Evolutionary conservation across 2,329 filamentous ascomycete species (phyloP).

Genomic region (Lizonia empirigonia): DNA sequence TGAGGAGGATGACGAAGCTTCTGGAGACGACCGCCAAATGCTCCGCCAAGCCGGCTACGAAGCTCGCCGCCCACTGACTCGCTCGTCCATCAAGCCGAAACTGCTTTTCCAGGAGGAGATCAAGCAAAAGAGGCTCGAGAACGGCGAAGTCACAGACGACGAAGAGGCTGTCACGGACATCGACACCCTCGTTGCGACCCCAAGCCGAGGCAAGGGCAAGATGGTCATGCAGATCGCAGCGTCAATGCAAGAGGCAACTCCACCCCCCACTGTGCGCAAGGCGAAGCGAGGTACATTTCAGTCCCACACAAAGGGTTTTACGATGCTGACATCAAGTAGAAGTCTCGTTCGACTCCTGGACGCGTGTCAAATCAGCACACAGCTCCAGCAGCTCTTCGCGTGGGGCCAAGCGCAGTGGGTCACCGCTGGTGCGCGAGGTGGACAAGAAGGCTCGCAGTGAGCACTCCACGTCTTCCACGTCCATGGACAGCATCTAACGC

Average conservation of each 20-base stretch:
- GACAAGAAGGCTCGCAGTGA: slow-evolving; percentile 35
- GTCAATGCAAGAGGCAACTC: slow-evolving; percentile 48
- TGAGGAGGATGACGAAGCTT: slow-evolving; percentile 37
- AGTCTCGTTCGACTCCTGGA: slow-evolving; percentile 68
- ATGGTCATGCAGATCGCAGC: slow-evolving; percentile 61
- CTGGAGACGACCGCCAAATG: slow-evolving; percentile 49
- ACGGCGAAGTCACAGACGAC: slow-evolving; percentile 55
- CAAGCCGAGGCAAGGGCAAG: slow-evolving; percentile 41
- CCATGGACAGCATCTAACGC: slow-evolving; percentile 35
- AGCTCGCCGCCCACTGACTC: slow-evolving; percentile 61
- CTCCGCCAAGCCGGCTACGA: slow-evolving; percentile 45
- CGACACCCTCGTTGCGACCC: slow-evolving; percentile 44
- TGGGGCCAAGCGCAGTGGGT: slow-evolving; percentile 46
- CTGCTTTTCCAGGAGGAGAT: slow-evolving; percentile 69
- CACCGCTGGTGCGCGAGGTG: slow-evolving; percentile 33
- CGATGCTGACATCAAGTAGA: slow-evolving; percentile 25
- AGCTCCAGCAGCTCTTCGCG: slow-evolving; percentile 46
- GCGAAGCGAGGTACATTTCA: slow-evolving; percentile 63
- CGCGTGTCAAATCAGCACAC: slow-evolving; percentile 62
- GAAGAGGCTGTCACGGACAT: slow-evolving; percentile 65
- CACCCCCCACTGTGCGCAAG: slow-evolving; percentile 67
- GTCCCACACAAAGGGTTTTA: not conserved
- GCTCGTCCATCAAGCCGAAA: slow-evolving; percentile 73
- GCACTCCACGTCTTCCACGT: slow-evolving; percentile 29
- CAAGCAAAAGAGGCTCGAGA: slow-evolving; percentile 50